Base-by-base conservation (phyloP, 2,329 filamentous ascomycete genomes). In the Fusarium austroafricanum region DNA sequence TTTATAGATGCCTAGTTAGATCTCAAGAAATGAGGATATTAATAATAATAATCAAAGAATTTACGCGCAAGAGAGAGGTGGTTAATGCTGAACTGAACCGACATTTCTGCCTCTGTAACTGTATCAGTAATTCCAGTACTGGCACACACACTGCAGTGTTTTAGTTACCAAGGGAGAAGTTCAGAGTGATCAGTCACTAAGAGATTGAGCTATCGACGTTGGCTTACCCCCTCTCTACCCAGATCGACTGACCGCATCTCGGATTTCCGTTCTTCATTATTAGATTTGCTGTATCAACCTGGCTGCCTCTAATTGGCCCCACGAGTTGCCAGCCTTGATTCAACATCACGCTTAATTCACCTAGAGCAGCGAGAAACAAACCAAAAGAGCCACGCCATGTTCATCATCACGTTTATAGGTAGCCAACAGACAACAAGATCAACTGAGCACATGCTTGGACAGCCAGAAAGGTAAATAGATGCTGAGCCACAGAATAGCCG, bases 121-220 rank as follows among this genome's bases (percentile, higher is more conserved):
- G 44, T 35, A 59, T 46, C 26, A 42, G 42, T 23, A 64, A 40
- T 35, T 55, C 42, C 26, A 42, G 42, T 23, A 64, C 60, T 56
- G 61, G 26, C 26, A 26, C 26, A 26, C 26, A 52, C 42, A 70
- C 69, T 35, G 68, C 69, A 46, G 70, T 72, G 72, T 76, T 76
- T 74, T 73, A 71, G 67, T 76, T 74, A 68, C 47, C 65, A 74
- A 74, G 73, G 74, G 71, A 72, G 59, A 46, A 18, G 14, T 63
- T 67, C 44, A 40, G 44, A 49, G n/a, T 35, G 38, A n/a, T 17
- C 39, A 44, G 45, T 29, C 38, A 44, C 42, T 17, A 33, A 49
- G 42, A 63, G 47, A 60, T 64, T 59, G 51, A 33, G 44, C 43
- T 31, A 58, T 55, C 42, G 35, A 31, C 37, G 38, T 35, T 10